These are phyloP conservation scores for Crucihimalaya himalaica DNA, from an alignment of 345 rosid genomes.

Conservation along the genomic window DNA sequence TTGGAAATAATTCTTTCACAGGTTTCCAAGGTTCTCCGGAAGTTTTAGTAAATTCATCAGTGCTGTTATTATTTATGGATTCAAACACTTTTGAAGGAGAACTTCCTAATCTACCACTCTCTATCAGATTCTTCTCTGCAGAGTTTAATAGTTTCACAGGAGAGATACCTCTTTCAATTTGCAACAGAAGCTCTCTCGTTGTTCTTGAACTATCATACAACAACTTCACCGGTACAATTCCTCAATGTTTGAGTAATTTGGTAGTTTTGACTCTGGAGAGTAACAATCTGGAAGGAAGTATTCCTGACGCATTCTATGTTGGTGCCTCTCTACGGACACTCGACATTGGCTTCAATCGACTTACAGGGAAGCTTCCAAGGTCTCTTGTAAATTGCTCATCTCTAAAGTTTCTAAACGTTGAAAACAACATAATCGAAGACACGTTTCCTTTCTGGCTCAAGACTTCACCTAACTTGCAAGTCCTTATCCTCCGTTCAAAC, in stretches of 20 bases:
- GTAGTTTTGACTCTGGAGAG: not conserved
- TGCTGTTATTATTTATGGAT: not conserved
- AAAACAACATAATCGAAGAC: not conserved
- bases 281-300: constrained; percentile 13
- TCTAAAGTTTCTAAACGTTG: not conserved
- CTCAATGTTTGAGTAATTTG: not conserved
- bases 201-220: not conserved
- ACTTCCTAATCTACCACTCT: constrained; percentile 8
- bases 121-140: not conserved
- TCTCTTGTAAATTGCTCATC: constrained; percentile 9
- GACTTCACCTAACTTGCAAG: not conserved
- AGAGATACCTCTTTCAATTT: constrained; percentile 1
- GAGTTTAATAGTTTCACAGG: not conserved
- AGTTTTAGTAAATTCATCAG: not conserved
- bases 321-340: not conserved
- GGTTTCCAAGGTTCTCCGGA: not conserved
- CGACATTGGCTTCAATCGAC: not conserved
- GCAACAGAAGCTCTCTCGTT: not conserved
- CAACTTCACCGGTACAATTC: constrained; percentile 11
- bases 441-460: constrained; percentile 25
- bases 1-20: not conserved
- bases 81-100: not conserved
- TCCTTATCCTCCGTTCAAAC: constrained; percentile 1
- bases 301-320: fast-evolving
- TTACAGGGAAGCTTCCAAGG: constrained; percentile 18